Base-by-base conservation (phyloP, 2,329 filamentous ascomycete genomes). In the Zymoseptoria tritici region DNA sequence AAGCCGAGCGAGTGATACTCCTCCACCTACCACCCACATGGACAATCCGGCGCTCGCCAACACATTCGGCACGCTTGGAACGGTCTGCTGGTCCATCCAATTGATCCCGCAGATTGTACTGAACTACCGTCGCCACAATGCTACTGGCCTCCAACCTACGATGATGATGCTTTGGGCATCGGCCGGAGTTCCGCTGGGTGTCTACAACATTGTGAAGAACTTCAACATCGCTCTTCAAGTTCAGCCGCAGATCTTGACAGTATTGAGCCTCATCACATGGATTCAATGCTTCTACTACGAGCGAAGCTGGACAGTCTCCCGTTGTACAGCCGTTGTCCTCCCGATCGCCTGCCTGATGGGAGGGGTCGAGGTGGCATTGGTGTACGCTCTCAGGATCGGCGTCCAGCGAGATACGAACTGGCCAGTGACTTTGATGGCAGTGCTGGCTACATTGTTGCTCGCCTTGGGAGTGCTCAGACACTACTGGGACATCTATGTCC, bases 81-180 rank as follows among this genome's bases (percentile, higher is more conserved):
- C 84, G 42, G 72, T 84, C 13, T 88, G 85, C 70, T 88, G 85
- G 86, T 87, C 84, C 19, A 75, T 87, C n/a, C 68, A 89, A 80
- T 77, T 89, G 24, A 81, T 89, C 24, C 86, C 87, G 0, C 87
- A 90, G 69, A 88, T 89, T 54, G 71, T 85, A 36, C 81, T 88
- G 67, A 90, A 90, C 67, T 84, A 86, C 66, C 80, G 82, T 4
- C 78, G 86, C 1, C 85, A 88, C 70, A 79, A 87, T 75, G 85
- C 85, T 1, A 81, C 78, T 0, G 86, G 86, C 0, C 77, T 89
- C 0, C 85, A 88, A 55, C 80, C 83, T 0, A 83, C 83, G 0
- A 88, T 89, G 86, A 89, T 89, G 85, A 81, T 89, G 70, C 77
- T 88, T 2, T 89, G 86, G 81, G 84, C 85, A 0, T 83, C 79